Evolutionary conservation across 495 filamentous ascomycete genomes (phyloP), one percentile per base, ranked within the genome.

Genomic region (Daldinia grandis): DNA sequence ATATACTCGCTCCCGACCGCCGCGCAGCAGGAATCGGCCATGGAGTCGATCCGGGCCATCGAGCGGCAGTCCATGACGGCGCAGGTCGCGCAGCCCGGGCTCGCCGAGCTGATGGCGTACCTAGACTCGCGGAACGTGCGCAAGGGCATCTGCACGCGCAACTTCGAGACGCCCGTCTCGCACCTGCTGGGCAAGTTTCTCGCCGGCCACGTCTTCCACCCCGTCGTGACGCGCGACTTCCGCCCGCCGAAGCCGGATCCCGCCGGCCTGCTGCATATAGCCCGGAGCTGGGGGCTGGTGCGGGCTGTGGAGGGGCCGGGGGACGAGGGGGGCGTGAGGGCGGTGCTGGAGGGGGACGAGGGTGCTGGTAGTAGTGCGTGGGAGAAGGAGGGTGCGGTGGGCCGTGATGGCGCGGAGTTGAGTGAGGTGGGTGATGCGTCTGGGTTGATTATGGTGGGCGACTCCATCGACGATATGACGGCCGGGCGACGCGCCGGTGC

Each of bases 381-480:
- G 4, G 69, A 61, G 56, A 61, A 70, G 30, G 40, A 59, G 19
- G 76, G 65, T 7, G 70, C 66, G 9, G 69, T 62, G 31, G 61
- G 65, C 9, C 54, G 65, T 0, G 30, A 66, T 15, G 79, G 66
- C 2, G 64, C 40, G 24, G 19, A 37, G 1, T 71, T 72, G 0
- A 77, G 80, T 27, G 72, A 74, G 27, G 79, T 83, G 1, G 80
- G 80, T n/a, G 83, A 85, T 58, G 81, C 82, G 15, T 82, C 80
- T 64, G 66, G 58, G 8, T 51, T 83, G 14, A 83, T 83, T 35
- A 91, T 85, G 89, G 88, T 94, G 12, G 95, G 95, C 6, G 95
- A 99, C 75, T 93, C 90, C 58, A 87, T 96, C 58, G 95, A 99
- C 75, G 95, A 99, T 77, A 94, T 99, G 87, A 93, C 91, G 21